These are phyloP conservation scores for Geosiphon pyriformis DNA, from an alignment of 192 early-diverging fungal species.

Conservation along the genomic window DNA sequence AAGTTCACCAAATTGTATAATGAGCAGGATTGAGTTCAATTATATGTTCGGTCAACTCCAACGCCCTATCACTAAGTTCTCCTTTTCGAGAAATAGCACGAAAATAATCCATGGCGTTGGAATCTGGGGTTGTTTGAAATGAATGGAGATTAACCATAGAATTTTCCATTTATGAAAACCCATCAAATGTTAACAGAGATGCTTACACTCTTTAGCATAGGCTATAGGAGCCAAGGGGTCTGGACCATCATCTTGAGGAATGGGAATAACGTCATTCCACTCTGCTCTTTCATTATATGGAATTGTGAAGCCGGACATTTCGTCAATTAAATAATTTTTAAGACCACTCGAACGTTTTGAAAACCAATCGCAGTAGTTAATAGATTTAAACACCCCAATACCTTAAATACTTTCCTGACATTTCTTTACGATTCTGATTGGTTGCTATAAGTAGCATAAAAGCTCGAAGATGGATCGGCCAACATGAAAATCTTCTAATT, in stretches of 20 bases:
- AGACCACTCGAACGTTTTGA: no score
- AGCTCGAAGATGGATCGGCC: no score
- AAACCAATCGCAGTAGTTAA: no score
- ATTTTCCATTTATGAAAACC: background rate
- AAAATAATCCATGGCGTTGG: slow-evolving; percentile 81
- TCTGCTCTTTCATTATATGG: no score
- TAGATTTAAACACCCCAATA: no score
- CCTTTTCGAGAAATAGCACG: slow-evolving; percentile 65
- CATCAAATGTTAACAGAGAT: background rate
- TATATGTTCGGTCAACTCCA: slow-evolving; percentile 75
- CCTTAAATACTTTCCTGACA: no score
- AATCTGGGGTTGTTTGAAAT: slow-evolving; percentile 38
- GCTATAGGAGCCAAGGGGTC: slow-evolving; percentile 77
- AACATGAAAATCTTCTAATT: no score
- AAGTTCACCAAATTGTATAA: slow-evolving; percentile 87
- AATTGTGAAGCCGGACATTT: no score
- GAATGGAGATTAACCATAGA: slow-evolving; percentile 10
- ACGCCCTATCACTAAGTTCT: slow-evolving; percentile 75
- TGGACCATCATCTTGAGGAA: slow-evolving; percentile 76
- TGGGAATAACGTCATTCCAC: slow-evolving; percentile 57
- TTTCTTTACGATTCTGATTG: no score
- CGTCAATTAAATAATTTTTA: no score
- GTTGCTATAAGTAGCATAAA: no score
- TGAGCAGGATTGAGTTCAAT: slow-evolving; percentile 85
- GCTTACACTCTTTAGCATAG: slow-evolving; percentile 69